Evolutionary conservation across 371 early-diverging fungal genomes (phyloP).

Genomic region (Phascolomyces articulosus): DNA sequence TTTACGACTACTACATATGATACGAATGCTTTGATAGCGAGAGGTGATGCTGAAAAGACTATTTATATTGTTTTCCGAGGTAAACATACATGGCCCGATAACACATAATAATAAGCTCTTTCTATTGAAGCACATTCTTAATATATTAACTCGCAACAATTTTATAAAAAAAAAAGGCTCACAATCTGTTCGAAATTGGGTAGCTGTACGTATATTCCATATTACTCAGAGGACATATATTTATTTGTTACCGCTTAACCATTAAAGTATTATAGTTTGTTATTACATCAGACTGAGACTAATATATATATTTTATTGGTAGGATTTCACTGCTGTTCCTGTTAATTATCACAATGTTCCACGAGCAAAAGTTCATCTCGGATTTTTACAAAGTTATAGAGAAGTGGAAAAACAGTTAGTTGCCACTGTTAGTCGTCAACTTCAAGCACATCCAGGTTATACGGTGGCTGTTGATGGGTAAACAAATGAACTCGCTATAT

Average conservation of each 20-base stretch:
- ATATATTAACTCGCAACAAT: no score
- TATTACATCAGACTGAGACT: no score
- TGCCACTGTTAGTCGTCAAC: not conserved
- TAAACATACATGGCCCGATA: no score
- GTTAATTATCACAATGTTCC: slow-evolving; percentile 14
- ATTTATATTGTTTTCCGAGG: slow-evolving; percentile 30
- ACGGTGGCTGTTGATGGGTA: not conserved
- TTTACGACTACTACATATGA: slow-evolving; percentile 16
- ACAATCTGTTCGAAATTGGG: not conserved
- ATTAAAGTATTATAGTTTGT: no score
- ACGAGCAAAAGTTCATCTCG: slow-evolving; percentile 8
- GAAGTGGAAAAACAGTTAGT: slow-evolving; percentile 11
- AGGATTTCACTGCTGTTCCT: no score
- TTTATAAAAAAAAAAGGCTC: not conserved
- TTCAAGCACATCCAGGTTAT: not conserved
- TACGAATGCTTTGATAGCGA: slow-evolving; percentile 20
- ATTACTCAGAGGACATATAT: no score
- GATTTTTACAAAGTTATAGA: slow-evolving; percentile 14
- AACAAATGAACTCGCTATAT: not conserved
- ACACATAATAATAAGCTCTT: no score
- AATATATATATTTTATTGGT: no score
- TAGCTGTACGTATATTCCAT: not conserved
- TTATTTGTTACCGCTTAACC: no score
- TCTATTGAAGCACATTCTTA: not conserved
- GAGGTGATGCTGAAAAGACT: slow-evolving; percentile 19